Evolutionary conservation across 495 filamentous ascomycete species (phyloP), one percentile per base, ranked within the genome.

Genomic region (Xylaria intraflava): DNA sequence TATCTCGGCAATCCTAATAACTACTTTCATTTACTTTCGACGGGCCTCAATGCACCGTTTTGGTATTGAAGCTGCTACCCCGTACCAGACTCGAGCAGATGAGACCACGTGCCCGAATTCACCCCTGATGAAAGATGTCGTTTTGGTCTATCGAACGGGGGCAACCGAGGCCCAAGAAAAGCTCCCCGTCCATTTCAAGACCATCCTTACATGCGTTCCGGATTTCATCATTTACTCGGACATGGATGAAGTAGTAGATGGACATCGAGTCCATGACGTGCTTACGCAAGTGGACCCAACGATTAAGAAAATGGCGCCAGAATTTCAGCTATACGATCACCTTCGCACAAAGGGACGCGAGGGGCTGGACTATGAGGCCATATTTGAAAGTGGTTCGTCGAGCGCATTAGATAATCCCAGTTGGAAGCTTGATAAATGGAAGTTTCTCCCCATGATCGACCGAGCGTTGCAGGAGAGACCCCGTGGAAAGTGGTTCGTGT

Each of bases 351-450:
- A 29, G 16, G 52, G 52, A 2, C 52, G 44, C n/a, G 36, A 55
- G 5, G 49, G 38, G 8, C 49, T 52, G 12, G 54, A 50, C 31
- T 52, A 50, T 19, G 19, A 46, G 40, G 46, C 49, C 40, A 29
- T 56, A 8, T 50, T 46, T 14, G 49, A 40, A 23, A 56, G 42
- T 24, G 49, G 49, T 7, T 30, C 49, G 22, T 45, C 45, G 3
- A 45, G 45, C 45, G 52, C 44, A 0, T 9, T 55, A 27, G 45
- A 55, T 19, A 55, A 49, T 43, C 58, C 47, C 36, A 45, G 52
- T 24, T 55, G 52, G 52, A 55, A 55, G 29, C 52, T 55, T 6
- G 52, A 55, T 38, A 55, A 55, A 20, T 55, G 52, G 52, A 55
- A 55, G 10, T 55, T 42, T 12, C 38, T 55, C 8, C 52, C 52